These are phyloP conservation scores for Scheffersomyces titani DNA, from an alignment of 1,139 yeast genomes.

Conservation along the genomic window DNA sequence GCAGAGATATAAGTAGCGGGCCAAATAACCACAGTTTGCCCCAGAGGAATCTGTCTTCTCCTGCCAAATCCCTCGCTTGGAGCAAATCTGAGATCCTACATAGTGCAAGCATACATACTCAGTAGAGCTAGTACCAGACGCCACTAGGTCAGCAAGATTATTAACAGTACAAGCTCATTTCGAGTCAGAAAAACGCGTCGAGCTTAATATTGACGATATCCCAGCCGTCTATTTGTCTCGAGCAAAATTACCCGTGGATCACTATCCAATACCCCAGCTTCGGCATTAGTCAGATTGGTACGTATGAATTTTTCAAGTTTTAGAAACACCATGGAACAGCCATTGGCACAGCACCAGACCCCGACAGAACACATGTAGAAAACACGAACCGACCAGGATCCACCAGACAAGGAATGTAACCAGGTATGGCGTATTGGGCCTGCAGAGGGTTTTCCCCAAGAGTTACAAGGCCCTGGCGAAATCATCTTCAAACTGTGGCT, in stretches of 20 bases:
- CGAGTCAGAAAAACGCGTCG: not conserved
- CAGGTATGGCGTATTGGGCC: not conserved
- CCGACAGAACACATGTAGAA: not conserved
- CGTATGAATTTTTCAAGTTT: not conserved
- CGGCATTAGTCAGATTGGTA: not conserved
- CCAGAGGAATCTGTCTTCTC: not conserved
- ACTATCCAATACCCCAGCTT: not conserved
- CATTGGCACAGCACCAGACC: not conserved
- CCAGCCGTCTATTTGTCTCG: not conserved
- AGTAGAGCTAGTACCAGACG: not conserved
- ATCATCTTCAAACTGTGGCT: not conserved
- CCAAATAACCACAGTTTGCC: not conserved
- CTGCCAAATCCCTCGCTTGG: not conserved
- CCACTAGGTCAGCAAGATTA: not conserved
- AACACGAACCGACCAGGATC: not conserved
- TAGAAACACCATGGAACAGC: not conserved
- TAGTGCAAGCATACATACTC: not conserved
- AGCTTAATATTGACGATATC: not conserved
- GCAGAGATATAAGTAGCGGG: not conserved
- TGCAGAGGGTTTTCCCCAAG: not conserved
- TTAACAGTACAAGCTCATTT: not conserved
- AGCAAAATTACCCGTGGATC: not conserved
- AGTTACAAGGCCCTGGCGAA: not conserved
- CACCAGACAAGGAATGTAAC: not conserved
- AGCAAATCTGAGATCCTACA: not conserved